Evolutionary conservation across 129 eudicot species (phyloP), one percentile per base, ranked within the genome.

Genomic region (Flaveria linearis): DNA sequence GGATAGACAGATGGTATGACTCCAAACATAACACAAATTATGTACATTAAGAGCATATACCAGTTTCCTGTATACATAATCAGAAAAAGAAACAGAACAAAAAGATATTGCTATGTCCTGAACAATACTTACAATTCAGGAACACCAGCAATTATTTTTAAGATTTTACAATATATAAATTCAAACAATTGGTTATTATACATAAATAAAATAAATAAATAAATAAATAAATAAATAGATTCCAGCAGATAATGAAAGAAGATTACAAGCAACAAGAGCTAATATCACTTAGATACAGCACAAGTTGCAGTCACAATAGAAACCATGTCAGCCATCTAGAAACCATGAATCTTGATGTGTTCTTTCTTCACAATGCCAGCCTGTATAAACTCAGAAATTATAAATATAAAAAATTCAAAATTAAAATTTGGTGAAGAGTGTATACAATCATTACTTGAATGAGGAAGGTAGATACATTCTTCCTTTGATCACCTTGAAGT

Each of bases 321-420:
- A 78, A 20, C 73, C 71, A 53, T 76, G n/a, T 68, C 50, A 73
- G 73, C 84, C 69, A 68, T 55, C 76, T 81, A 90, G 80, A 90
- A 90, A 85, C 96, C 96, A 87, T 90, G 96, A 74, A 90, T 87
- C 86, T 90, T 90, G 76, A 90, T 90, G 82, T 87, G 81, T 42
- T 90, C 96, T 84, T 90, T 90, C 87, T 87, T 90, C 90, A 90
- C 92, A 84, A 90, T 86, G 78, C 90, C 89, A 15, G 92, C 92
- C 96, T 90, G 77, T 5, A 8, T 43, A 80, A 17, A 25, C 61
- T 30, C 55, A 51, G 30, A 10, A 13, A 57, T 14, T 33, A 53
- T 9, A 9, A 9, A 41, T 22, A 36, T 3, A 11, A 42, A 1
- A 47, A 15, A 69, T 25, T 0, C 6, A 22, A n/a, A 13, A 12